These are phyloP conservation scores for Aspergillus ustus DNA, from an alignment of 2,329 filamentous ascomycete species.

Conservation along the genomic window DNA sequence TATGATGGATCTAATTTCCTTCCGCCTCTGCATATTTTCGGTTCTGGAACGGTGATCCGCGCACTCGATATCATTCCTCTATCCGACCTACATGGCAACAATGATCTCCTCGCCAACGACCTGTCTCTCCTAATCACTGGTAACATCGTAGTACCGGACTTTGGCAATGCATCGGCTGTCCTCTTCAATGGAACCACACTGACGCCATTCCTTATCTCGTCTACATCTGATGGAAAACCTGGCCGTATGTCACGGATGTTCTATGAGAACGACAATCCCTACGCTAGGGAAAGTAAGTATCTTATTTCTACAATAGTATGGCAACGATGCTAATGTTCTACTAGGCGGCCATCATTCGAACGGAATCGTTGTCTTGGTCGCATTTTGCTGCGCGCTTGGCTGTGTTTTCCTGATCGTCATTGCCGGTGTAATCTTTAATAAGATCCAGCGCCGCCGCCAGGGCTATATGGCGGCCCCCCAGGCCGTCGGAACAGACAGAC, in stretches of 20 bases:
- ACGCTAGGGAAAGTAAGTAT: conserved; percentile 65
- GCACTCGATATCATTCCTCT: conserved; percentile 82
- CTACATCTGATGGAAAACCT: conserved; percentile 64
- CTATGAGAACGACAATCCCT: conserved; percentile 78
- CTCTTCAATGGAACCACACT: conserved; percentile 83
- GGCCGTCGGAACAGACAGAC: conserved; percentile 50
- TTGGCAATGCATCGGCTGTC: conserved; percentile 82
- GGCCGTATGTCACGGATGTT: conserved; percentile 84
- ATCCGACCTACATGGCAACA: conserved; percentile 67
- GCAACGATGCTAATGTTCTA: conserved; percentile 2
- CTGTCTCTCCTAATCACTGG: conserved; percentile 85
- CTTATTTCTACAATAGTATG: background rate
- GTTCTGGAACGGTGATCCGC: conserved; percentile 69
- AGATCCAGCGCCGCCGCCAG: conserved; percentile 52
- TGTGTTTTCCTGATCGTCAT: conserved; percentile 55
- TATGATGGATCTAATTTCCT: conserved; percentile 76
- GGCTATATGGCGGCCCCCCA: conserved; percentile 52
- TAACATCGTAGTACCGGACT: conserved; percentile 72
- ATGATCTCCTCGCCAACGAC: conserved; percentile 65
- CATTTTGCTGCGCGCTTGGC: conserved; percentile 53
- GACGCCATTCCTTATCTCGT: conserved; percentile 79
- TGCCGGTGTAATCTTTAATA: conserved; percentile 52
- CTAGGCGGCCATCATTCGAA: conserved; percentile 46
- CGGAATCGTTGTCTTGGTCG: conserved; percentile 52
- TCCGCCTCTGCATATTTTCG: conserved; percentile 67